phyloP scores from a whole-genome alignment of 306 rosid genomes.

The Aeschynomene evenia region DNA sequence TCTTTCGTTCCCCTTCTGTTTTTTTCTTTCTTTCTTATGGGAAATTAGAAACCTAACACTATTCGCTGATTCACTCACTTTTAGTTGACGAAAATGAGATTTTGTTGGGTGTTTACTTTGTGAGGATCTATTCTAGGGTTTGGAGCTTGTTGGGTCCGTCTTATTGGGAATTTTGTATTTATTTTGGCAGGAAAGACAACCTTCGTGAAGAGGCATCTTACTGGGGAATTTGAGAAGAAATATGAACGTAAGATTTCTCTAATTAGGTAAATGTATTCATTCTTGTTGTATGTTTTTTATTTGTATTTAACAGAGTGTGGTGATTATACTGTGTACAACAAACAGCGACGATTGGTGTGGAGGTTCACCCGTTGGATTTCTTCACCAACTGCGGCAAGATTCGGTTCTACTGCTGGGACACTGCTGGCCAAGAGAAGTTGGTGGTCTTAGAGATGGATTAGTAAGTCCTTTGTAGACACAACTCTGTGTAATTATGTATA shows the following conservation, averaged over 20 bases:
- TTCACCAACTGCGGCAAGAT: constrained; percentile 61
- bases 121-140: background rate
- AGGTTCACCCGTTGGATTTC: constrained; percentile 62
- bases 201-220: constrained; percentile 75
- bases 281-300: no score
- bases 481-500: background rate
- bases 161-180: background rate
- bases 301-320: no score
- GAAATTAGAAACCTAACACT: no score
- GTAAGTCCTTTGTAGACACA: constrained; percentile 18
- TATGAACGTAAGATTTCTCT: constrained; percentile 59
- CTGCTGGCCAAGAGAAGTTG: constrained; percentile 62
- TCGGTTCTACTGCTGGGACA: constrained; percentile 68
- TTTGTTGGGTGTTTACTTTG: no score
- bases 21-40: no score
- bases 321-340: no score
- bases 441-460: constrained; percentile 63
- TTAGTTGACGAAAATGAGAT: no score
- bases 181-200: constrained; percentile 68
- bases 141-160: background rate
- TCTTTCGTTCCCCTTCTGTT: no score
- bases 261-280: no score
- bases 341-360: constrained; percentile 63
- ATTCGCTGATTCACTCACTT: no score
- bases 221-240: constrained; percentile 78